Percentiles rank a stretch among this genome's conserved stretches.
Conservation (phyloP, 2,329 filamentous ascomycete species). For the Diaporthe ilicicola region DNA sequence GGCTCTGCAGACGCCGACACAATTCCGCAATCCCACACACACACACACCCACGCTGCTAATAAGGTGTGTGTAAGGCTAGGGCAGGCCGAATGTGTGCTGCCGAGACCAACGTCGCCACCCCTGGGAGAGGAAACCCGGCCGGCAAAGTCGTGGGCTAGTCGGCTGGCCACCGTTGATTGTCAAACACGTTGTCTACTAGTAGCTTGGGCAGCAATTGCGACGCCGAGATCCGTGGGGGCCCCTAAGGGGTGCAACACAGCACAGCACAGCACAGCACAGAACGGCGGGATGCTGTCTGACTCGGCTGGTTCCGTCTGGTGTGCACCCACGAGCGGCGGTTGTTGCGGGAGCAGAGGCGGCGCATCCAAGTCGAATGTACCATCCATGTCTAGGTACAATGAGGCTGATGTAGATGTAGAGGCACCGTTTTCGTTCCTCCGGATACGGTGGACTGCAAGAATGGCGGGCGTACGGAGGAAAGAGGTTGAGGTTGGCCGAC, state of each 20-base stretch:
- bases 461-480: neutral
- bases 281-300: neutral
- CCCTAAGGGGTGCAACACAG: neutral
- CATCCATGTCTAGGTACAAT: neutral
- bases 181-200: neutral
- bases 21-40: slow-evolving; percentile 4
- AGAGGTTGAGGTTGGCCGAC: neutral
- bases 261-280: neutral
- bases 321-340: neutral
- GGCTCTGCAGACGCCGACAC: neutral
- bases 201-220: slow-evolving; percentile 11
- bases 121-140: neutral
- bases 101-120: neutral
- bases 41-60: slow-evolving; percentile 3
- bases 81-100: neutral
- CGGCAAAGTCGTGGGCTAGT: neutral
- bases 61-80: too few relatives aligned
- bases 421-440: slow-evolving; percentile 2
- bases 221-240: neutral
- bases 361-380: neutral
- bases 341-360: neutral
- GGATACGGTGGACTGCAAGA: neutral
- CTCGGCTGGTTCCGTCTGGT: neutral
- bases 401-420: neutral
- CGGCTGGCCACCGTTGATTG: neutral